These are phyloP conservation scores for Neurospora sp. DNA, from an alignment of 495 filamentous ascomycete genomes.

Conservation along the genomic window DNA sequence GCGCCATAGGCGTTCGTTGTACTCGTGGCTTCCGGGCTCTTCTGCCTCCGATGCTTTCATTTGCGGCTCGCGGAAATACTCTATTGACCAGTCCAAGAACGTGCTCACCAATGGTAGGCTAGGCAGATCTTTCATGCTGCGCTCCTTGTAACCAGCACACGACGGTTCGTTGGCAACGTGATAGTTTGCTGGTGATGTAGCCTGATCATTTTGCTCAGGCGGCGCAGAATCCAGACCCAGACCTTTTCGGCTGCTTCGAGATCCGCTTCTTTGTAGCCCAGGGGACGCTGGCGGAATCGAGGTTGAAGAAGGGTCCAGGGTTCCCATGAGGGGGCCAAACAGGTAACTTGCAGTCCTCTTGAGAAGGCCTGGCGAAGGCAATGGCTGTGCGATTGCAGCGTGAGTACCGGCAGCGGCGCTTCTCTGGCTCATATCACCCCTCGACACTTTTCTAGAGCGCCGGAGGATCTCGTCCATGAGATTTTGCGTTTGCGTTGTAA, in stretches of 20 bases:
- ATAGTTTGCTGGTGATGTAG: constrained; percentile 58
- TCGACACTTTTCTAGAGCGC: constrained; percentile 42
- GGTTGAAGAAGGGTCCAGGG: constrained; percentile 22
- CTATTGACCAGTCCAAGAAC: constrained; percentile 91
- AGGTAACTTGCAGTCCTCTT: constrained; percentile 46
- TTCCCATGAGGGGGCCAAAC: constrained; percentile 47
- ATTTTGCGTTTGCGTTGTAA: constrained; percentile 56
- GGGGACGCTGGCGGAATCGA: constrained; percentile 25
- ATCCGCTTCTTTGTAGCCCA: constrained; percentile 30
- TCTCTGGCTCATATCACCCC: constrained; percentile 37
- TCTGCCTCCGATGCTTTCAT: constrained; percentile 96
- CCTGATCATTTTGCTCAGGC: constrained; percentile 68
- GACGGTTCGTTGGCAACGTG: constrained; percentile 65
- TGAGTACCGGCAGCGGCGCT: constrained; percentile 30
- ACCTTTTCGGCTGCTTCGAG: constrained; percentile 37
- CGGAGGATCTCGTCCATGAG: constrained; percentile 63
- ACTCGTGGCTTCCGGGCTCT: constrained; percentile 93
- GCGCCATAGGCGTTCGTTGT: constrained; percentile 91
- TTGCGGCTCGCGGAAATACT: constrained; percentile 98
- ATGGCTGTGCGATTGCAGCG: constrained; percentile 28
- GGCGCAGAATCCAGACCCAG: constrained; percentile 54
- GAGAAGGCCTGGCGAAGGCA: constrained; percentile 36
- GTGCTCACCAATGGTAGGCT: constrained; percentile 65
- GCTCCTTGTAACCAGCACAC: constrained; percentile 59
- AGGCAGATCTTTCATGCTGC: constrained; percentile 44